Percentiles rank a stretch among this genome's conserved stretches.
Conservation (phyloP, 208 protist species). For the Leishmania gerbilli region DNA sequence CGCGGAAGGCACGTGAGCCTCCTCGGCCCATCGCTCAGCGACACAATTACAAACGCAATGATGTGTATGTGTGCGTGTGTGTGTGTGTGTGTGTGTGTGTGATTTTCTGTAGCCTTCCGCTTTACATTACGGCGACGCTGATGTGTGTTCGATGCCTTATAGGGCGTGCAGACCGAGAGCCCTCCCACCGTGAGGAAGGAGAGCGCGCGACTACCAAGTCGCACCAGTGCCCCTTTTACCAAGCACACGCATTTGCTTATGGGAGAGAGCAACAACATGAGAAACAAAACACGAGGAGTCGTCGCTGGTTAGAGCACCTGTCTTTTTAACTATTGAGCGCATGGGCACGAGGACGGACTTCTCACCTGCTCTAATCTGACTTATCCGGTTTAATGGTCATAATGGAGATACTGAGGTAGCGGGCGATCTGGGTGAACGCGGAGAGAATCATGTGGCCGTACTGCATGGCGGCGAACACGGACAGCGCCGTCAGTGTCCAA, state of each 20-base stretch:
- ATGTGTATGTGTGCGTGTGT: too few relatives aligned
- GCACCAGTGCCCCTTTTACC: background rate
- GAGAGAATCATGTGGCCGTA: conserved; percentile 78
- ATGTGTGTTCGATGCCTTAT: background rate
- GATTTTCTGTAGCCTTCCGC: background rate
- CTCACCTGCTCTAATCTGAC: conserved; percentile 21
- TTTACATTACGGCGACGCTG: background rate
- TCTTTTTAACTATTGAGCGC: background rate
- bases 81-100: too few relatives aligned
- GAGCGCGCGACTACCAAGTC: background rate
- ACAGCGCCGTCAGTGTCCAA: conserved; percentile 38
- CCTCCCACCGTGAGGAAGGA: background rate
- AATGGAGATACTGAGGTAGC: conserved; percentile 61
- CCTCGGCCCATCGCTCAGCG: background rate
- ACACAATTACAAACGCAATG: background rate
- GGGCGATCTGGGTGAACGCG: conserved; percentile 58
- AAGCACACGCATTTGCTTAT: background rate
- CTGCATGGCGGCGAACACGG: conserved; percentile 45
- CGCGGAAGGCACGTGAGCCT: background rate
- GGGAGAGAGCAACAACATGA: conserved; percentile 2
- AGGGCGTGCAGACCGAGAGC: background rate
- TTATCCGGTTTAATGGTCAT: conserved; percentile 57
- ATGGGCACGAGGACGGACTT: background rate
- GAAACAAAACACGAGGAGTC: background rate
- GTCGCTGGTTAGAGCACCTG: too few relatives aligned